phyloP scores from a whole-genome alignment of 148 eudicot species.

The Silene conica region DNA sequence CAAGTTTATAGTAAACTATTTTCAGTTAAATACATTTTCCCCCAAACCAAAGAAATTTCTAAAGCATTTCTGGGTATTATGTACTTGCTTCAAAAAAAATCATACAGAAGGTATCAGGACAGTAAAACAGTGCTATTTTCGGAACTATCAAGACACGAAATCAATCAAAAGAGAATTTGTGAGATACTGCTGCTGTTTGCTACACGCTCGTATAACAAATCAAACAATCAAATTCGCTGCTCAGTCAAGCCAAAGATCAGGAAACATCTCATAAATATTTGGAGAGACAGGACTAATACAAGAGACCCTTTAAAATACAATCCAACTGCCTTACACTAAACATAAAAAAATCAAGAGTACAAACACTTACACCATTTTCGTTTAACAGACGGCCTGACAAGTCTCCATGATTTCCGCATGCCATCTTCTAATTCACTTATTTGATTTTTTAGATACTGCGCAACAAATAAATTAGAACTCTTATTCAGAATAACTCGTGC shows the following conservation, averaged over 20 bases:
- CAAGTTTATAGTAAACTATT: neutral
- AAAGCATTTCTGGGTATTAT: neutral
- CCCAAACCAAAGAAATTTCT: neutral
- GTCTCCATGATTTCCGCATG: slow-evolving; percentile 80
- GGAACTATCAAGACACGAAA: no score
- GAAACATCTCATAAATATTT: neutral
- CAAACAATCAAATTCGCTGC: neutral
- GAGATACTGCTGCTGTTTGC: neutral
- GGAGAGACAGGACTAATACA: neutral
- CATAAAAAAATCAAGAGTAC: neutral
- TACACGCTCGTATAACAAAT: neutral
- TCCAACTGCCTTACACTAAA: neutral
- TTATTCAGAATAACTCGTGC: neutral
- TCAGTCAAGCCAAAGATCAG: neutral
- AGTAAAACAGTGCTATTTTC: neutral
- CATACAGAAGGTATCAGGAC: neutral
- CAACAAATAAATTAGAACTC: neutral
- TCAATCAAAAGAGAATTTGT: neutral
- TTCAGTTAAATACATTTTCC: no score
- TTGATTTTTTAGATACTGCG: slow-evolving; percentile 74
- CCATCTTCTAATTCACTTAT: slow-evolving; percentile 55
- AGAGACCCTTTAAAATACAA: neutral
- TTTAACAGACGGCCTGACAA: slow-evolving; percentile 36
- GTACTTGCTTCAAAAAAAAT: neutral
- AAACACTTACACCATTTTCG: slow-evolving; percentile 58